Conservation (phyloP, 257 asterid genomes). For the Primulina tabacum region DNA sequence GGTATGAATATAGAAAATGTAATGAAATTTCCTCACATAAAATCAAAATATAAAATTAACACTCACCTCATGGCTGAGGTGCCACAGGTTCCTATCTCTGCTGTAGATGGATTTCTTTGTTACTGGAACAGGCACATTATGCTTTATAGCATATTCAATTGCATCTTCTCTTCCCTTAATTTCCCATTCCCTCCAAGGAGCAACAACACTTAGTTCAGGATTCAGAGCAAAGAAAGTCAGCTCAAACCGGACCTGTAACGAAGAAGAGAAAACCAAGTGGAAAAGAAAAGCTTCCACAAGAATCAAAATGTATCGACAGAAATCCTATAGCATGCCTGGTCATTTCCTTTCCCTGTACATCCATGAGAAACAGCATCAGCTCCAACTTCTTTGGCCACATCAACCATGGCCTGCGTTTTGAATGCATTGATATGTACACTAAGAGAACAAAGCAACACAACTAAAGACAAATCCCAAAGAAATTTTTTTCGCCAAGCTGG, state of each 20-base stretch:
- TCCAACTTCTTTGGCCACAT: constrained; percentile 94
- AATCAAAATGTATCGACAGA: constrained; percentile 13
- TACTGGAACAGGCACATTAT: constrained; percentile 88
- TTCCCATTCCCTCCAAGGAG: constrained; percentile 99
- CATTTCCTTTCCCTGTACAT: constrained; percentile 98
- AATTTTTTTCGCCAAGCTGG: too few relatives aligned
- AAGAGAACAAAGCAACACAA: too few relatives aligned
- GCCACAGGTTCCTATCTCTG: constrained; percentile 97
- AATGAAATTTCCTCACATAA: too few relatives aligned
- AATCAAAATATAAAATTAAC: too few relatives aligned
- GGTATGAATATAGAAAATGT: too few relatives aligned
- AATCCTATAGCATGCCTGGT: constrained; percentile 57
- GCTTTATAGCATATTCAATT: constrained; percentile 89
- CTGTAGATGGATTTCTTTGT: constrained; percentile 96
- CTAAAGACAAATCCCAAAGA: too few relatives aligned
- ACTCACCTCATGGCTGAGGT: constrained; percentile 23
- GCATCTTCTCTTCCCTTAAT: constrained; percentile 96
- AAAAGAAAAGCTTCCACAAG: constrained; percentile 4
- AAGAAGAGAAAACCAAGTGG: constrained; percentile 15
- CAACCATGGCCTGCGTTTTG: constrained; percentile 92
- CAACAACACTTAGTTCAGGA: constrained; percentile 92
- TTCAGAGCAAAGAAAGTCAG: constrained; percentile 52
- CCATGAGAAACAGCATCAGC: constrained; percentile 99
- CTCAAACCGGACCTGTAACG: constrained; percentile 87
- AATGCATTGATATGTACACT: not conserved